A percentile compares a stretch with the other conserved stretches of the same genome.
phyloP scores from a whole-genome alignment of 2,329 filamentous ascomycete genomes.

The Beauveria australis region DNA sequence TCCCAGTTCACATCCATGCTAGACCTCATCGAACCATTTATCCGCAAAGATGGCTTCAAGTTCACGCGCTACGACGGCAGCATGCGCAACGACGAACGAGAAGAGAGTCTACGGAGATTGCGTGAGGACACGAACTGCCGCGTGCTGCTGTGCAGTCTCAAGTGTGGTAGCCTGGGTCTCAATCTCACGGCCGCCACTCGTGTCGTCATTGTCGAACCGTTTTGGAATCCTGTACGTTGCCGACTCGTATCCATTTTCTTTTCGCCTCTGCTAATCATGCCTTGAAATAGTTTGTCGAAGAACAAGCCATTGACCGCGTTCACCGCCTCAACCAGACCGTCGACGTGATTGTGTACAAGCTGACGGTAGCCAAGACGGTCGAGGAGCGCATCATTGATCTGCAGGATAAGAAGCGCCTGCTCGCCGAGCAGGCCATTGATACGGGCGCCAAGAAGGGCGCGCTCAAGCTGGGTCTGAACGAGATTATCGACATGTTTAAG shows the following conservation, averaged over 20 bases:
- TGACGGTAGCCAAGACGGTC: constrained; percentile 78
- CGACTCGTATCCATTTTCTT: not conserved
- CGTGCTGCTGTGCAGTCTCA: constrained; percentile 84
- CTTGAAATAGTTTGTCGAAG: constrained; percentile 71
- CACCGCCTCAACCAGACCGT: constrained; percentile 96
- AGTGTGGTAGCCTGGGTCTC: constrained; percentile 85
- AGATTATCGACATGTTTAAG: constrained; percentile 86
- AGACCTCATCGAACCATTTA: constrained; percentile 87
- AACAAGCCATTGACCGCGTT: constrained; percentile 96
- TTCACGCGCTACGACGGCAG: constrained; percentile 89
- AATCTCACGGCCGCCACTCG: constrained; percentile 91
- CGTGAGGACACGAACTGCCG: constrained; percentile 67
- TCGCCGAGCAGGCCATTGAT: constrained; percentile 90
- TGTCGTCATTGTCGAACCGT: constrained; percentile 92
- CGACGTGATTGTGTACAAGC: constrained; percentile 90
- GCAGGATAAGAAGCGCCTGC: constrained; percentile 84
- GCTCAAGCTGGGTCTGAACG: constrained; percentile 82
- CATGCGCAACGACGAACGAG: constrained; percentile 89
- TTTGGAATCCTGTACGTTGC: constrained; percentile 81
- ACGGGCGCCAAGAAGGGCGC: constrained; percentile 62
- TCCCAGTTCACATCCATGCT: constrained; percentile 98
- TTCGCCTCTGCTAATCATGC: constrained; percentile 5
- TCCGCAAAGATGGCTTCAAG: constrained; percentile 63
- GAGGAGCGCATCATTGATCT: constrained; percentile 92
- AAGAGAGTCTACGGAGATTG: constrained; percentile 72